phyloP scores from a whole-genome alignment of 352 stramenopile genomes.

The Thraustochytrium sp. region DNA sequence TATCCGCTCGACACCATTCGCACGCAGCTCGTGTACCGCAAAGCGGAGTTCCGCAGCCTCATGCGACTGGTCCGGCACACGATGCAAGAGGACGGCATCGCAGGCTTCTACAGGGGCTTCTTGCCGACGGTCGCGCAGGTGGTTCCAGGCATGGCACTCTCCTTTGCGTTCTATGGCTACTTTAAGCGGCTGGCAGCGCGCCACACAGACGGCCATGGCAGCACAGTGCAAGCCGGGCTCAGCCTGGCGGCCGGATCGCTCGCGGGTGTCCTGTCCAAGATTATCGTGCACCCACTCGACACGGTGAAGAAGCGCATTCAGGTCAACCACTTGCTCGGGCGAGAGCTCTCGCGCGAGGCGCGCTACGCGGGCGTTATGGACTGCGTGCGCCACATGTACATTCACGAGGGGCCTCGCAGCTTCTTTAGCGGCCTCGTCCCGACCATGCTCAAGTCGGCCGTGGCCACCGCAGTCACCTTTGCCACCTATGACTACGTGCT shows the following conservation, averaged over 20 bases:
- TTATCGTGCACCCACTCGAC: conserved; percentile 31
- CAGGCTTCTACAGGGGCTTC: conserved; percentile 35
- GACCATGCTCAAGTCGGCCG: conserved; percentile 16
- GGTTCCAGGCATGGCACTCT: conserved; percentile 30
- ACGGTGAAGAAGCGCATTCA: conserved; percentile 43
- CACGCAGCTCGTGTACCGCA: conserved; percentile 3
- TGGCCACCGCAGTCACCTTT: conserved; percentile 8
- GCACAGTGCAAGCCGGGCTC: background rate
- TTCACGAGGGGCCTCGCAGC: background rate
- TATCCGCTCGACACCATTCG: conserved; percentile 42
- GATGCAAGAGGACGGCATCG: background rate
- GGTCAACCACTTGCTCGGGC: conserved; percentile 5
- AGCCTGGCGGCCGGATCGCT: background rate
- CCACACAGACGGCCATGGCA: background rate
- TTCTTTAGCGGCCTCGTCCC: background rate
- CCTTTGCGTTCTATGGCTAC: conserved; percentile 38
- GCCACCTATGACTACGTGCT: conserved; percentile 2
- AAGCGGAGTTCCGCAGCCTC: background rate
- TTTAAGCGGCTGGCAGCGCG: background rate
- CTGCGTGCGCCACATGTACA: conserved; percentile 3
- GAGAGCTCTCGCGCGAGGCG: background rate
- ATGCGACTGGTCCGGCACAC: background rate
- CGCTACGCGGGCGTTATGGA: background rate
- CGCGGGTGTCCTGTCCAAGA: conserved; percentile 16
- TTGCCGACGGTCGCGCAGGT: conserved; percentile 32